Percentiles rank a stretch among this genome's conserved stretches.
Conservation (phyloP, 139 green algal species). For the Asterochloris erici region DNA sequence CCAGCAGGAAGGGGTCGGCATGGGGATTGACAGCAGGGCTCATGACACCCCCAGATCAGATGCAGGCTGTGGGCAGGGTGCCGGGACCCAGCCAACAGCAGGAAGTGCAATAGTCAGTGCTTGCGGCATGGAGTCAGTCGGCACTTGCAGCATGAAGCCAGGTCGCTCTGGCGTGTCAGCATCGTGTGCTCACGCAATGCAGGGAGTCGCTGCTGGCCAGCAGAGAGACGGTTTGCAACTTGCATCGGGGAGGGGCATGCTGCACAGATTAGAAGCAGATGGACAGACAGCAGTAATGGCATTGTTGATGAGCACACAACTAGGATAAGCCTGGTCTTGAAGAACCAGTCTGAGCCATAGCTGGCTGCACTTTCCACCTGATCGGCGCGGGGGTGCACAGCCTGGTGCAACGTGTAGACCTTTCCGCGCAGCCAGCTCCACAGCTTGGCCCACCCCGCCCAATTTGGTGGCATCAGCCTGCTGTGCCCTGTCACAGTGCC, state of each 20-base stretch:
- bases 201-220: no score
- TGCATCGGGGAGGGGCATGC: no score
- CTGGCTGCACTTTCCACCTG: neutral
- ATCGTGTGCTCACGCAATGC: no score
- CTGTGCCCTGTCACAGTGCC: constrained; percentile 28
- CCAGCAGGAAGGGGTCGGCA: neutral
- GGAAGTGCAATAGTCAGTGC: no score
- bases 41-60: neutral
- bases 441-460: neutral
- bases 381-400: constrained; percentile 16
- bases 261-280: no score
- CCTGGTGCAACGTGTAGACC: neutral
- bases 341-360: neutral
- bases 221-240: no score
- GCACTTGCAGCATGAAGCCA: no score
- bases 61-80: neutral
- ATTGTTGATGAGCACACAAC: neutral
- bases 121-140: no score
- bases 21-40: neutral
- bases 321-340: neutral
- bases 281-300: no score
- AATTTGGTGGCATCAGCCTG: neutral
- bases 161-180: no score
- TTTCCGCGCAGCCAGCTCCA: neutral
- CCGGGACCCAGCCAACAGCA: neutral